phyloP scores from a whole-genome alignment of 225 moss, liverwort and hornwort genomes.

The Neckera pumila region DNA sequence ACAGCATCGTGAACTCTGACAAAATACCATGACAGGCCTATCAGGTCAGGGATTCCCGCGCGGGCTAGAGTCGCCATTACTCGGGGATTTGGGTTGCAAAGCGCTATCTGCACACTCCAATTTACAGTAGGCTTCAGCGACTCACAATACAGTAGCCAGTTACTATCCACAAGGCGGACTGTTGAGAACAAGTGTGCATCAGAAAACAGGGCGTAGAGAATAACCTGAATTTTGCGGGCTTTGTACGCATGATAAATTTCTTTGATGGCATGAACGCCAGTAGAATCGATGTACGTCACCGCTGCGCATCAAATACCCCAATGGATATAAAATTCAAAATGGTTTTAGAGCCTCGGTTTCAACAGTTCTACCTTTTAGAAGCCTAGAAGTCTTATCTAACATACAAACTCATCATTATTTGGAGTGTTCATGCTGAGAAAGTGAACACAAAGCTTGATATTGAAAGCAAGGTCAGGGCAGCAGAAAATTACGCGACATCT shows the following conservation, averaged over 20 bases:
- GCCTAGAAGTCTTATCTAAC: not conserved
- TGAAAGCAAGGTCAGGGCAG: not conserved
- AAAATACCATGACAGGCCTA: slow-evolving; percentile 79
- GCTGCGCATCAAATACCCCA: slow-evolving; percentile 31
- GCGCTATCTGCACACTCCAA: slow-evolving; percentile 56
- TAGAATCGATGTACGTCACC: slow-evolving; percentile 87
- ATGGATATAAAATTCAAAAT: not conserved
- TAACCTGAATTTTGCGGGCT: slow-evolving; percentile 73
- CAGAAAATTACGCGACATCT: slow-evolving; percentile 83
- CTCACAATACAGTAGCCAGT: not conserved
- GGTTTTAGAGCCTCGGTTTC: not conserved
- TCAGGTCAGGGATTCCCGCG: slow-evolving; percentile 75
- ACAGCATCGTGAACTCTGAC: slow-evolving; percentile 97
- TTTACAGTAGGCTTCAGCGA: not conserved
- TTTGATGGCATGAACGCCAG: slow-evolving; percentile 79
- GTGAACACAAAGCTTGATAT: not conserved
- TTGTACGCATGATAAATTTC: slow-evolving; percentile 73
- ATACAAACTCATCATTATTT: not conserved
- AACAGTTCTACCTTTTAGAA: not conserved
- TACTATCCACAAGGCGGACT: not conserved
- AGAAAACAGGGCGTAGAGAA: not conserved
- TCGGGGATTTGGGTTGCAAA: slow-evolving; percentile 75
- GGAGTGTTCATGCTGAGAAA: not conserved
- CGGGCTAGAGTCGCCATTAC: slow-evolving; percentile 73
- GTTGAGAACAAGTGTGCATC: not conserved